phyloP scores from a whole-genome alignment of 2,329 filamentous ascomycete species.

The Leptoxyphium fumago region DNA sequence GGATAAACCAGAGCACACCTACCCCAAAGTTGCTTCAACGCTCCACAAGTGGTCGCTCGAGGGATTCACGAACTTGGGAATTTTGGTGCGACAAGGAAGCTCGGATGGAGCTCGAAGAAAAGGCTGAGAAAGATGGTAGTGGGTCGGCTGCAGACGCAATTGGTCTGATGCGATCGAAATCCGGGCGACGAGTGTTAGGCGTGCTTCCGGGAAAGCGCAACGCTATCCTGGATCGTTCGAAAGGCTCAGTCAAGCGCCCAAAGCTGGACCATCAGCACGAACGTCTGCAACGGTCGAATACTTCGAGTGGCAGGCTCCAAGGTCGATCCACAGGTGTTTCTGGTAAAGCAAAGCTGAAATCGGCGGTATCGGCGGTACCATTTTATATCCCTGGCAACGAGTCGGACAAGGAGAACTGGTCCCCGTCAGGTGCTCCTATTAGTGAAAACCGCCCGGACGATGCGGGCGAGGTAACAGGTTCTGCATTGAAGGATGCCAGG shows the following conservation, averaged over 20 bases:
- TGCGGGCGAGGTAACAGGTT: conserved; percentile 1
- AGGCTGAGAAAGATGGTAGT: conserved; percentile 64
- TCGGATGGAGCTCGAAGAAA: conserved; percentile 64
- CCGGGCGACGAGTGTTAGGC: conserved; percentile 36
- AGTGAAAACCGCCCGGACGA: background rate
- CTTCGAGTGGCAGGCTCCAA: conserved; percentile 19
- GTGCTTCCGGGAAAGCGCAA: conserved; percentile 53
- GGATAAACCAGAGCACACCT: conserved; percentile 13
- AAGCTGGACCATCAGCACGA: conserved; percentile 33
- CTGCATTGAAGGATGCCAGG: background rate
- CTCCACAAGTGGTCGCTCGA: conserved; percentile 54
- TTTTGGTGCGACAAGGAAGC: conserved; percentile 73
- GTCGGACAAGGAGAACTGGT: conserved; percentile 93
- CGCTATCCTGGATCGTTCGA: conserved; percentile 20
- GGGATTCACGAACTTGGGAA: conserved; percentile 82
- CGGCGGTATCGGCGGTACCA: conserved; percentile 13
- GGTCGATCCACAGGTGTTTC: conserved; percentile 1
- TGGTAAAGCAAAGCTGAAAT: conserved; percentile 12
- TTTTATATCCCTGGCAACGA: conserved; percentile 46
- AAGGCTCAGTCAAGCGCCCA: conserved; percentile 16
- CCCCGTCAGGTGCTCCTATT: conserved; percentile 25
- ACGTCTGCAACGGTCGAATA: conserved; percentile 16
- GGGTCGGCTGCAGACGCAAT: conserved; percentile 73
- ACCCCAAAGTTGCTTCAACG: conserved; percentile 24
- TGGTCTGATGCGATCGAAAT: conserved; percentile 60